Percentiles rank a stretch among this genome's conserved stretches.
These are phyloP conservation scores for Immersiella caudata DNA, from an alignment of 495 filamentous ascomycete genomes.

Conservation along the genomic window DNA sequence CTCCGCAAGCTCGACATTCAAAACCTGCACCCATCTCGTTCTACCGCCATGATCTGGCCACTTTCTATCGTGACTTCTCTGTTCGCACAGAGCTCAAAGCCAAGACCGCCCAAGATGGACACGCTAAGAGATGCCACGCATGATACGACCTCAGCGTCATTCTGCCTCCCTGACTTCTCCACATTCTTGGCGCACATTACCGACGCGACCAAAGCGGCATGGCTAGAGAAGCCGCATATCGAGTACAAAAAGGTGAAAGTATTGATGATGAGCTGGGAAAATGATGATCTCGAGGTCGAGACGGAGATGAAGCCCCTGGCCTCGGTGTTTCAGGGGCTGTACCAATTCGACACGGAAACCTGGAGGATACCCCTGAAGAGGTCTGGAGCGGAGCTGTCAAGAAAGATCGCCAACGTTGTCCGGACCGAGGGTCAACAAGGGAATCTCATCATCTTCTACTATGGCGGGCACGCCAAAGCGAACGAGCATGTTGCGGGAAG, in stretches of 20 bases:
- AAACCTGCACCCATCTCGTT: neutral
- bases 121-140: slow-evolving; percentile 1
- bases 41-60: slow-evolving; percentile 9
- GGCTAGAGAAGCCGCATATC: slow-evolving; percentile 8
- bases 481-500: slow-evolving; percentile 22
- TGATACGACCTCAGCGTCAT: slow-evolving; percentile 16
- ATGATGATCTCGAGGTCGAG: slow-evolving; percentile 34
- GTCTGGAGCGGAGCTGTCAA: slow-evolving; percentile 19
- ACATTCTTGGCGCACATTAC: slow-evolving; percentile 18
- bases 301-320: slow-evolving; percentile 22
- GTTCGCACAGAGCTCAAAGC: neutral
- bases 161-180: slow-evolving; percentile 21
- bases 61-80: slow-evolving; percentile 9
- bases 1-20: neutral
- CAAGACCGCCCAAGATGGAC: neutral
- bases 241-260: slow-evolving; percentile 30
- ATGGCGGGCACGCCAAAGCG: slow-evolving; percentile 30
- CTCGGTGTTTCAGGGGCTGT: slow-evolving; percentile 27
- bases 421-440: slow-evolving; percentile 19
- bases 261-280: slow-evolving; percentile 39
- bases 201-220: slow-evolving; percentile 22
- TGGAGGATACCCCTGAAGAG: slow-evolving; percentile 26
- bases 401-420: slow-evolving; percentile 18
- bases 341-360: slow-evolving; percentile 27
- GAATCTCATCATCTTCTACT: slow-evolving; percentile 34